A percentile compares a stretch with the other conserved stretches of the same genome.
Evolutionary conservation across 441 rosid species (phyloP).

Genomic region (Populus hybrid): DNA sequence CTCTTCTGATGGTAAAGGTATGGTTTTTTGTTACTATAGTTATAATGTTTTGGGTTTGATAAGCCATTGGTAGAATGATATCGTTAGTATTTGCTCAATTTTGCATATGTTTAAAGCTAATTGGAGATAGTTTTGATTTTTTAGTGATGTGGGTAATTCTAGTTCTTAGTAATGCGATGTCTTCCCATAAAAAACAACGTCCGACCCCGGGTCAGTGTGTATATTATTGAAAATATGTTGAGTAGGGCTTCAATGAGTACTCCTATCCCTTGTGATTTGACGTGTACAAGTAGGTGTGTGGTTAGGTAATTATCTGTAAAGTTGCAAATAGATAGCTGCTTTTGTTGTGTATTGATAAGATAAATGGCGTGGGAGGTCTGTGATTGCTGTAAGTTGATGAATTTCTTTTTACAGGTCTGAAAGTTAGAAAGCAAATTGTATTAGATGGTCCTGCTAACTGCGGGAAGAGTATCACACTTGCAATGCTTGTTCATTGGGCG

Average conservation of each 20-base stretch:
- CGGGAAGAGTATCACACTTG: constrained; percentile 86
- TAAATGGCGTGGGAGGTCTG: background rate
- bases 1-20: constrained; percentile 54
- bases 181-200: too few species aligned
- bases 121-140: too few species aligned
- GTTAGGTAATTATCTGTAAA: background rate
- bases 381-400: background rate
- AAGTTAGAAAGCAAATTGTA: constrained; percentile 71
- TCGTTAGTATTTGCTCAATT: background rate
- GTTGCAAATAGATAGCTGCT: background rate
- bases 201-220: too few species aligned
- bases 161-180: too few species aligned
- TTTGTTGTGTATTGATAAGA: background rate
- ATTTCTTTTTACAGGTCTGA: constrained; percentile 40
- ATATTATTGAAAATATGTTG: background rate
- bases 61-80: background rate
- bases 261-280: background rate
- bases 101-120: background rate
- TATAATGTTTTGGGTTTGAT: background rate
- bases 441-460: constrained; percentile 91
- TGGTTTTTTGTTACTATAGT: constrained; percentile 14
- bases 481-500: constrained; percentile 99
- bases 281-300: background rate
- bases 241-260: background rate
- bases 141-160: background rate